Evolutionary conservation across 441 rosid species (phyloP).

Genomic region (Iberis amara): DNA sequence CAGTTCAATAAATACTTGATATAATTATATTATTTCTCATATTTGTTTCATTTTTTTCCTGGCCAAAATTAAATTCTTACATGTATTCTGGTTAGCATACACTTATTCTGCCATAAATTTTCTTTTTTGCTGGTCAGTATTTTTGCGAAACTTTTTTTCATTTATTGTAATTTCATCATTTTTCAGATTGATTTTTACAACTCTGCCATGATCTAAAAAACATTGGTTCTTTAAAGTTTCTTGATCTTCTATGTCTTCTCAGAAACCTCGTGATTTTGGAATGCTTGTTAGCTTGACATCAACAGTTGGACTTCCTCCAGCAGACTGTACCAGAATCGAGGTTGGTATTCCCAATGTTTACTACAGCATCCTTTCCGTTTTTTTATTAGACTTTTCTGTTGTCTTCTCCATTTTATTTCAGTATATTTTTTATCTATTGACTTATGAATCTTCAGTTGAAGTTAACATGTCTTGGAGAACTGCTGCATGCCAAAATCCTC

Average conservation of each 20-base stretch:
- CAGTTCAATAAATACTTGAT: constrained; percentile 18
- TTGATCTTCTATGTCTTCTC: constrained; percentile 26
- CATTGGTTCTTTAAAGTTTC: not conserved
- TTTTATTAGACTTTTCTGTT: not conserved
- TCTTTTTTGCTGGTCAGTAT: not conserved
- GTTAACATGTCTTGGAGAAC: not conserved
- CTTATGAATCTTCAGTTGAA: constrained; percentile 18
- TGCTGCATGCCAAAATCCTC: constrained; percentile 6
- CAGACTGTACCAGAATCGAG: constrained; percentile 50
- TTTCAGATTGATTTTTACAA: constrained; percentile 1
- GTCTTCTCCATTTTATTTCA: not conserved
- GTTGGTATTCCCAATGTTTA: constrained; percentile 35
- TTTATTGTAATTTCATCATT: not conserved
- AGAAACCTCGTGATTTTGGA: constrained; percentile 64
- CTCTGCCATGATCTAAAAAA: not conserved
- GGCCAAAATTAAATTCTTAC: constrained; percentile 6
- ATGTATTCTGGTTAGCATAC: constrained; percentile 20
- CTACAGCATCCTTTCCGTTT: not conserved
- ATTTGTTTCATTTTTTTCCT: constrained; percentile 1
- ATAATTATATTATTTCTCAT: not conserved
- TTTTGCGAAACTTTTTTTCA: constrained; percentile 1
- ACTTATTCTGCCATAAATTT: constrained; percentile 6
- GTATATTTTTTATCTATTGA: not conserved
- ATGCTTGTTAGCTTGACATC: constrained; percentile 56
- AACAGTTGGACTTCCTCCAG: constrained; percentile 56